Evolutionary conservation across 768 basidiomycete species (phyloP), one percentile per base, ranked within the genome.

Genomic region (Glaciozyma antarctica): DNA sequence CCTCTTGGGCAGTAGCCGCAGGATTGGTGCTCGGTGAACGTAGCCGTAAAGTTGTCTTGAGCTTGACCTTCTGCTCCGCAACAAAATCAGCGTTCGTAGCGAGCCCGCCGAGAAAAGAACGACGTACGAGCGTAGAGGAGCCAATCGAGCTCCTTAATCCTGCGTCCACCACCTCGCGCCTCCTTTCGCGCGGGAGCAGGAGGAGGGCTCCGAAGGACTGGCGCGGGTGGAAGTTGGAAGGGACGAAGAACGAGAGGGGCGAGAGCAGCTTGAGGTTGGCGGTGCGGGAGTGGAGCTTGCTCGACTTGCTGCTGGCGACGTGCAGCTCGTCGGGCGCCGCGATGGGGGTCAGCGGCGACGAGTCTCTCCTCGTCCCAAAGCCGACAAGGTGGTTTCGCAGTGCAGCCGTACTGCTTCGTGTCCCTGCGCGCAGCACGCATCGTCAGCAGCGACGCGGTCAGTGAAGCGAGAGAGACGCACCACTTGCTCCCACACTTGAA

Each of bases 321-420:
- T 15, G 55, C 34, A 8, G 8, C 34, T 15, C 22, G 55, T n/a
- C 16, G 61, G 3, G 34, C 55, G 4, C 43, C 34, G 16, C 21
- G 21, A 13, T 16, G 21, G 7, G 30, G 53, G 21, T 30, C 41
- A 16, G 21, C n/a, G 45, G 7, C 32, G 32, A 56, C 32, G 22
- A 62, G 61, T 12, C 10, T 24, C 44, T 41, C n/a, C 34, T 62
- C 61, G 28, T 62, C 53, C 61, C 61, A 62, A 13, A 63, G 45
- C 5, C 16, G 34, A 38, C 62, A 63, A 3, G 55, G 62, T 12
- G 62, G 62, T 26, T 58, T 58, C 34, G 22, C 41, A 26, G 32
- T 21, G 48, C 62, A 63, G 3, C 48, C 22, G 6, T 47, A 45
- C 15, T 22, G 26, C 17, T 38, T n/a, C 17, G 34, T 22, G 45